Conservation (phyloP, 2,329 filamentous ascomycete species). For the Beauveria australis region DNA sequence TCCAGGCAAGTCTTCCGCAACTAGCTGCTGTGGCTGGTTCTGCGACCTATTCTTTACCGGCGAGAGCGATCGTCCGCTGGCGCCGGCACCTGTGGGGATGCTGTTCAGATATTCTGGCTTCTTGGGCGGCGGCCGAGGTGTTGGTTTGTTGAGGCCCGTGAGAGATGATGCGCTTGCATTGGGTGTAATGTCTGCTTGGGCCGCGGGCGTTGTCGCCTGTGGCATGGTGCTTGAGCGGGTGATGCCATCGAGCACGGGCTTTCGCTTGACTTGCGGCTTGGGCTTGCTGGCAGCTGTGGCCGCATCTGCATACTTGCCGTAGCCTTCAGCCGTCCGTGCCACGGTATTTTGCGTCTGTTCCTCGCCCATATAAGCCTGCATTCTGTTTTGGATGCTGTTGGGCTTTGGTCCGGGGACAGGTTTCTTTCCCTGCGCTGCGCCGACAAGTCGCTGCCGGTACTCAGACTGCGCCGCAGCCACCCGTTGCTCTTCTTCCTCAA, state of each 20-base stretch:
- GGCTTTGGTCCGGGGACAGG: slow-evolving; percentile 48
- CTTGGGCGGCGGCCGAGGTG: slow-evolving; percentile 39
- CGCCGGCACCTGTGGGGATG: slow-evolving; percentile 32
- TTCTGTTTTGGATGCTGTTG: slow-evolving; percentile 82
- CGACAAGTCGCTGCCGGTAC: slow-evolving; percentile 67
- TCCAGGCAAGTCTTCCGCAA: slow-evolving; percentile 38
- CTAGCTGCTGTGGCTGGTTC: slow-evolving; percentile 28
- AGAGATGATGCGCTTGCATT: slow-evolving; percentile 18
- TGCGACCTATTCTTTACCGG: slow-evolving; percentile 32
- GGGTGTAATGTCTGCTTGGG: slow-evolving; percentile 9
- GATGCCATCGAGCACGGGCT: slow-evolving; percentile 35
- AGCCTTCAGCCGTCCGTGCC: slow-evolving; percentile 73
- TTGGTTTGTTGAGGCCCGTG: slow-evolving; percentile 30
- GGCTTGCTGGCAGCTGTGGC: slow-evolving; percentile 27
- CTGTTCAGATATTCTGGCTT: slow-evolving; percentile 56
- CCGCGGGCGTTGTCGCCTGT: slow-evolving; percentile 13
- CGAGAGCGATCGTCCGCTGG: slow-evolving; percentile 29
- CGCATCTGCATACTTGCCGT: slow-evolving; percentile 73
- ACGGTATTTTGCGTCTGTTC: slow-evolving; percentile 52
- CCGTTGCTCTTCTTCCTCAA: slow-evolving; percentile 81
- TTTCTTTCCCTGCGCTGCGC: slow-evolving; percentile 29
- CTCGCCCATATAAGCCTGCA: slow-evolving; percentile 78
- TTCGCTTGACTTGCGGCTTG: slow-evolving; percentile 41
- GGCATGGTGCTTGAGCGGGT: slow-evolving; percentile 21
- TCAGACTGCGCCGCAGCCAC: slow-evolving; percentile 85